These are phyloP conservation scores for Rhizopogon salebrosus DNA, from an alignment of 768 basidiomycete species.

Conservation along the genomic window DNA sequence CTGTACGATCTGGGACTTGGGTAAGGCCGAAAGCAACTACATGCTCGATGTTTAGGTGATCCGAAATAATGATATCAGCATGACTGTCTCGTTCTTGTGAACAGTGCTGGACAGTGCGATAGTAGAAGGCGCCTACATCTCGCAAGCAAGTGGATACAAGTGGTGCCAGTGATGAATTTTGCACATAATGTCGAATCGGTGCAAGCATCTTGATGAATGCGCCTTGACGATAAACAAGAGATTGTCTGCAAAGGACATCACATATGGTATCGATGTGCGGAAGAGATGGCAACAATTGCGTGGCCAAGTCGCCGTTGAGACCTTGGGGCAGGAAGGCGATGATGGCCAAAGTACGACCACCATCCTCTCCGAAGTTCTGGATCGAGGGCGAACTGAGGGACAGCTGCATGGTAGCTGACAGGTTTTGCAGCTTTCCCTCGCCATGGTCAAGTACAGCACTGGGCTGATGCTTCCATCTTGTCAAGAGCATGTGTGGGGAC, in stretches of 20 bases:
- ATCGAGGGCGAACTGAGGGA: not conserved
- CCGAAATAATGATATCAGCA: too few species aligned
- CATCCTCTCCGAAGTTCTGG: not conserved
- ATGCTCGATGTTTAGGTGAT: too few species aligned
- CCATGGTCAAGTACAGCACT: not conserved
- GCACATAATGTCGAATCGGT: not conserved
- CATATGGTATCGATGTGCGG: not conserved
- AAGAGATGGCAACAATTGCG: not conserved
- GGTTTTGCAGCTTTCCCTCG: not conserved
- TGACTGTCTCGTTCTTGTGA: not conserved
- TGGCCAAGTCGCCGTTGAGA: not conserved
- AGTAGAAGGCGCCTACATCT: not conserved
- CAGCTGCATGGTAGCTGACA: not conserved
- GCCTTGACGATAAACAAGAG: not conserved
- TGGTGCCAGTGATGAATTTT: not conserved
- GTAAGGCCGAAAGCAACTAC: not conserved
- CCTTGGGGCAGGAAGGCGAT: slow-evolving; percentile 3
- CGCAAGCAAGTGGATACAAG: not conserved
- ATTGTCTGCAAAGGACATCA: not conserved
- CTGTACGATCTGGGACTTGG: not conserved
- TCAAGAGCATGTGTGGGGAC: not conserved
- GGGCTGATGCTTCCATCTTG: not conserved
- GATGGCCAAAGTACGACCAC: not conserved
- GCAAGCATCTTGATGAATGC: too few species aligned
- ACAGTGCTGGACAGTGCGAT: not conserved